phyloP scores from a whole-genome alignment of 176 grass and related monocot genomes.

The Metroxylon sagu region DNA sequence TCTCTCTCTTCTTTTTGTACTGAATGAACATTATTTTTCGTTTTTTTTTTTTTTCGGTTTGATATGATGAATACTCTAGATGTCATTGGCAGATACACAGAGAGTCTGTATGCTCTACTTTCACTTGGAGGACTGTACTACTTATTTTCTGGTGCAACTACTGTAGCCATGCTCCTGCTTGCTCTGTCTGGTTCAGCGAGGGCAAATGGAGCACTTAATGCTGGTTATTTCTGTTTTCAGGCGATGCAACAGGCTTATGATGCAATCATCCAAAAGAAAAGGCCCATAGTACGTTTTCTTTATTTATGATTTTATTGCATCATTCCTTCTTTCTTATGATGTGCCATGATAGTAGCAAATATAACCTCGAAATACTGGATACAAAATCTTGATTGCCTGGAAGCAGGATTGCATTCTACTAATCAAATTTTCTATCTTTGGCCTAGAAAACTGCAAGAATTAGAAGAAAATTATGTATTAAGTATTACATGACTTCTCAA shows the following conservation, averaged over 20 bases:
- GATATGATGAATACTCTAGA: background rate
- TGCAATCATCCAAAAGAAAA: slow-evolving; percentile 54
- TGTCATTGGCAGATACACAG: slow-evolving; percentile 63
- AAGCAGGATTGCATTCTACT: too few species aligned
- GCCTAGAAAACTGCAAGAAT: too few species aligned
- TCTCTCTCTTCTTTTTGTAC: slow-evolving; percentile 5
- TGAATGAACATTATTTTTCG: background rate
- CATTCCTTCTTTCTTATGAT: background rate
- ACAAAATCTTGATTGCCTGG: too few species aligned
- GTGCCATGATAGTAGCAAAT: too few species aligned
- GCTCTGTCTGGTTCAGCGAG: slow-evolving; percentile 86
- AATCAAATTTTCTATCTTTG: too few species aligned
- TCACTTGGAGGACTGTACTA: slow-evolving; percentile 78
- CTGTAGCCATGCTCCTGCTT: slow-evolving; percentile 71
- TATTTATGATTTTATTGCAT: slow-evolving; percentile 7
- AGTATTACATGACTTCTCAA: background rate
- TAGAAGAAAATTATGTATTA: too few species aligned
- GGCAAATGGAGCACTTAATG: slow-evolving; percentile 94
- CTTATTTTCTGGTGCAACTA: slow-evolving; percentile 75
- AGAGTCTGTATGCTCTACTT: slow-evolving; percentile 72
- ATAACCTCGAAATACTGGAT: too few species aligned
- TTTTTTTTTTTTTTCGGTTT: background rate
- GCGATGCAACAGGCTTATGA: slow-evolving; percentile 62
- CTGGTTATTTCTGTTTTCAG: slow-evolving; percentile 96
- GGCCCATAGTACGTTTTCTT: slow-evolving; percentile 36